Percentiles rank a stretch among this genome's conserved stretches.
Evolutionary conservation across 2,329 filamentous ascomycete species (phyloP).

Genomic region (Pyrenophora tritici-repentis): DNA sequence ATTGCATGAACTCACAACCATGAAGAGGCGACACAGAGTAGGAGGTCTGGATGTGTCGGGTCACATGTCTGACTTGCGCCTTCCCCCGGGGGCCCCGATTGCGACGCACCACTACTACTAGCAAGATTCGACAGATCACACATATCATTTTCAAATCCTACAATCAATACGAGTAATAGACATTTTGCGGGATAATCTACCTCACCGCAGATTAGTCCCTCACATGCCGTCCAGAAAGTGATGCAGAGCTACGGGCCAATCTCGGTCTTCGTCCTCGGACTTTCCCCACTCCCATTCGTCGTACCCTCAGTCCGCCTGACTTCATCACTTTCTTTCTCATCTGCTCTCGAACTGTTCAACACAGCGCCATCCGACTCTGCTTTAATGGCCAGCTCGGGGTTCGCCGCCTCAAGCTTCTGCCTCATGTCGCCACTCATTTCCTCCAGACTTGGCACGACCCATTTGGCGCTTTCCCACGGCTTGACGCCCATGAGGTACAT

Average conservation of each 20-base stretch:
- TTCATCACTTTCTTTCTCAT: constrained; percentile 6
- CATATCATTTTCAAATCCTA: background rate
- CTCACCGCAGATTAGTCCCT: constrained; percentile 1
- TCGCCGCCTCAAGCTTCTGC: constrained; percentile 27
- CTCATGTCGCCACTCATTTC: constrained; percentile 33
- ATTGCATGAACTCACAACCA: no score
- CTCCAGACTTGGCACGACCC: constrained; percentile 42
- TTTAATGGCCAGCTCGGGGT: constrained; percentile 24
- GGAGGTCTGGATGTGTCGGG: no score
- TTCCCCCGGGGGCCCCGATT: no score
- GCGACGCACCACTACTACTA: no score
- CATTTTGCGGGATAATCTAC: background rate
- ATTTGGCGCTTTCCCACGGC: constrained; percentile 65
- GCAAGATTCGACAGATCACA: background rate
- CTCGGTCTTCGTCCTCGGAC: constrained; percentile 13
- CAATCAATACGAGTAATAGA: background rate
- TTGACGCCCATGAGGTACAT: constrained; percentile 68
- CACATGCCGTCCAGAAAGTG: background rate
- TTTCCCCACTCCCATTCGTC: constrained; percentile 11
- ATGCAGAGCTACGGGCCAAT: background rate
- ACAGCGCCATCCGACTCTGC: constrained; percentile 7
- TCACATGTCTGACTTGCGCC: no score
- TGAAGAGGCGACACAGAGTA: no score
- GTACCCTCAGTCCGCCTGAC: background rate
- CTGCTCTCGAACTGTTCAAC: background rate